Conservation (phyloP, 2,329 filamentous ascomycete species). For the Zasmidium angulare region DNA sequence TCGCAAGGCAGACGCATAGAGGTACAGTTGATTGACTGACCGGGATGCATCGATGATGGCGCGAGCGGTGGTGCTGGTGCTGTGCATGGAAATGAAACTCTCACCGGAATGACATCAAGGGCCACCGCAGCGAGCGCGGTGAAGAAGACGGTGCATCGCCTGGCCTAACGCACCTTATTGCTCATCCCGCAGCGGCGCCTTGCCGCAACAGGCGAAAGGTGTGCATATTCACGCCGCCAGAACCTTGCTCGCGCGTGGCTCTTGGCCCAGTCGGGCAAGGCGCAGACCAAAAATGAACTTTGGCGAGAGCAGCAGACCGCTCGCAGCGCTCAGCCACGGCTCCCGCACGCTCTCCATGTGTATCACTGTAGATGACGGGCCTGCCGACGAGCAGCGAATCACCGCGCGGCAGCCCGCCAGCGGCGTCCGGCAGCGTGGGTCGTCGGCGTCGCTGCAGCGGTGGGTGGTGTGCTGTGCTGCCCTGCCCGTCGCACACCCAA, state of each 20-base stretch:
- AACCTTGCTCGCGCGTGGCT: background rate
- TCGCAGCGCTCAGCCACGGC: slow-evolving; percentile 21
- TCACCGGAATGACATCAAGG: slow-evolving; percentile 8
- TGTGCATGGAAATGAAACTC: slow-evolving; percentile 7
- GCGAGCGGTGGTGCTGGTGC: background rate
- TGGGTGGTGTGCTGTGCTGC: background rate
- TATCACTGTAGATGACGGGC: slow-evolving; percentile 15
- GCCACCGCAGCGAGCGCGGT: slow-evolving; percentile 12
- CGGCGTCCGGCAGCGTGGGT: slow-evolving; percentile 9
- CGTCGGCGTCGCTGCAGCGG: background rate
- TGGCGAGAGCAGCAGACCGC: slow-evolving; percentile 3
- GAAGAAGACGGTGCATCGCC: slow-evolving; percentile 2
- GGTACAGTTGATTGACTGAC: background rate
- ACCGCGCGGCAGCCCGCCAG: background rate
- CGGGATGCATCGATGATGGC: background rate
- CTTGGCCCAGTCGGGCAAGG: background rate
- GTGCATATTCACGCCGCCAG: background rate
- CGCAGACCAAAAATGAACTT: slow-evolving; percentile 3
- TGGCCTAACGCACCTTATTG: slow-evolving; percentile 2
- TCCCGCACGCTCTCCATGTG: slow-evolving; percentile 16
- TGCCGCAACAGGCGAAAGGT: background rate
- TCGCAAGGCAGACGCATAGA: background rate
- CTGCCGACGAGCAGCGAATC: slow-evolving; percentile 18
- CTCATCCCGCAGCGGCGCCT: background rate
- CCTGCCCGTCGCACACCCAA: slow-evolving; percentile 1